Evolutionary conservation across 768 basidiomycete species (phyloP).

Genomic region (Phlebiopsis flavidoalba): DNA sequence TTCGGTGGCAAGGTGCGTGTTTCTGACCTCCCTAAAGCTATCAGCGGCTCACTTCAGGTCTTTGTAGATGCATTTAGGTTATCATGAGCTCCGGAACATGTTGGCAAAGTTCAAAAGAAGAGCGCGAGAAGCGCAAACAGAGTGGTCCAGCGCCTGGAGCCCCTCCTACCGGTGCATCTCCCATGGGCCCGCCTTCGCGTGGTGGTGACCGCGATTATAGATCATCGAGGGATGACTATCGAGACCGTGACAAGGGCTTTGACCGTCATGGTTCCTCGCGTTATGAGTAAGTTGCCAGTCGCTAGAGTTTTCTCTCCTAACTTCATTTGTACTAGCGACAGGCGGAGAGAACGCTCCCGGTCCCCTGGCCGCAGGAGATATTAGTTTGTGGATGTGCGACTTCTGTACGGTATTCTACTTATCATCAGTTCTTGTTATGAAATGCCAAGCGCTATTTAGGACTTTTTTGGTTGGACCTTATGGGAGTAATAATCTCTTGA

Average conservation of each 20-base stretch:
- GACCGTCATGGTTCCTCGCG: constrained; percentile 66
- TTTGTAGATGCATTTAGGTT: constrained; percentile 88
- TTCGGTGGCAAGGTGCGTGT: constrained; percentile 93
- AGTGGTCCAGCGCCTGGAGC: constrained; percentile 28
- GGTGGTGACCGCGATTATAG: constrained; percentile 50
- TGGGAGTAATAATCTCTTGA: too few relatives aligned
- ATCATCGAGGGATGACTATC: constrained; percentile 54
- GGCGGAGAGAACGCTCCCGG: constrained; percentile 26
- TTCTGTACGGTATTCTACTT: not conserved
- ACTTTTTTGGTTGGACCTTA: too few relatives aligned
- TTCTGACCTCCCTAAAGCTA: too few relatives aligned
- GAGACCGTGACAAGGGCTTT: constrained; percentile 63
- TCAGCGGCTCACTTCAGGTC: constrained; percentile 25
- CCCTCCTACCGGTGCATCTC: constrained; percentile 23
- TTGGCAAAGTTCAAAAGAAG: constrained; percentile 85
- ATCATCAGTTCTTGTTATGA: not conserved
- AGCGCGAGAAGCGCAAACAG: constrained; percentile 73
- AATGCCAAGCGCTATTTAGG: not conserved
- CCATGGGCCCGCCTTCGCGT: constrained; percentile 36
- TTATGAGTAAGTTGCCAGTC: constrained; percentile 55
- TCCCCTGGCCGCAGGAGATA: constrained; percentile 26
- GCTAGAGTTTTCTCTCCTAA: not conserved
- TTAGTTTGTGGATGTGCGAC: constrained; percentile 7
- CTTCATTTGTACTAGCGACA: constrained; percentile 15
- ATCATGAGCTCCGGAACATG: constrained; percentile 96